Base-by-base conservation (phyloP, 176 grass and related monocot genomes). In the Dendrocalamus sinicus region DNA sequence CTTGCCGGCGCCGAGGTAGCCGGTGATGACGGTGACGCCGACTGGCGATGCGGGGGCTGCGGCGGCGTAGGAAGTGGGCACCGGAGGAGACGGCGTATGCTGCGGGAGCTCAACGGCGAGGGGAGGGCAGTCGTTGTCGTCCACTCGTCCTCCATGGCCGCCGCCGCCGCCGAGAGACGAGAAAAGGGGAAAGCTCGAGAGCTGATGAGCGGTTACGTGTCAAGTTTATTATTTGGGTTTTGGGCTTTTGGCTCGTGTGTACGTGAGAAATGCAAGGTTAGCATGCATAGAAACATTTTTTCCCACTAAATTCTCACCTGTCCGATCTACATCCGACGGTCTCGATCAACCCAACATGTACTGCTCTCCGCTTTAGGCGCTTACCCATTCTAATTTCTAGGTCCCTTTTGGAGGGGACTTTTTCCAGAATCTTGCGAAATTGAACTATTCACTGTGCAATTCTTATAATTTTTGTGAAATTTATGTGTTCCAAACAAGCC, bases 1-100 rank as follows among this genome's bases (percentile, higher is more conserved):
- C 81, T 95, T 95, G n/a, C 96, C 96, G 22, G 93, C 96, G 58
- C 93, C 93, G 78, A 98, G 93, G 81, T 98, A 98, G 30, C 93
- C 96, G 11, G 91, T 98, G 90, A 98, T 95, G 54, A 98, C 84
- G n/a, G 96, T 98, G 61, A 98, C 91, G 44, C 96, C 96, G 44
- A 98, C 93, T 19, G 91, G 90, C 7, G 71, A 61, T 7, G 41
- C 75, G 3, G 76, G 67, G 13, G 17, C 53, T 55, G 17, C 16
- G 16, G 58, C 70, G 2, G 78, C 12, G 5, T 65, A 65, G 66
- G 26, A 15, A 61, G 4, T 53, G 41, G 69, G 48, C 5, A 32
- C 39, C 1, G 37, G 43, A 30, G 65, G 43, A 12, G 28, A 73
- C 1, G 35, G 22, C 13, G 13, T 30, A 17, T 45, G 79, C 28